phyloP scores from a whole-genome alignment of 148 eudicot genomes.

The Polygonum aviculare region DNA sequence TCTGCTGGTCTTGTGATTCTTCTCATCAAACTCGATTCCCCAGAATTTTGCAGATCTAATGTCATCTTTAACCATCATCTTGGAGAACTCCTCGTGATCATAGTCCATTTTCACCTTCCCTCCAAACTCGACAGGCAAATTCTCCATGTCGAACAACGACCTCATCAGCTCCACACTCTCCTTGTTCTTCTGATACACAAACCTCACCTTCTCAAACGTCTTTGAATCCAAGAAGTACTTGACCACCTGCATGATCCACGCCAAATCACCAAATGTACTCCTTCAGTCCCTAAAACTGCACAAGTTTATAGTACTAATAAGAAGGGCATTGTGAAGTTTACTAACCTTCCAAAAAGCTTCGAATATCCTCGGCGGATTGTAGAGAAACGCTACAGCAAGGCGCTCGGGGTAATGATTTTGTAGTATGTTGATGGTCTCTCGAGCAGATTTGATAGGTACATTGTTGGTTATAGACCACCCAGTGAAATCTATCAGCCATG shows the following conservation, averaged over 20 bases:
- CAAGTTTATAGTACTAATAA: too few relatives aligned
- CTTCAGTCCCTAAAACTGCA: too few relatives aligned
- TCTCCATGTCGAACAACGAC: constrained; percentile 51
- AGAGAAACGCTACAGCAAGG: constrained; percentile 51
- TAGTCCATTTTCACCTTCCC: constrained; percentile 45
- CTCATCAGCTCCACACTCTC: constrained; percentile 65
- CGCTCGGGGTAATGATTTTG: constrained; percentile 72
- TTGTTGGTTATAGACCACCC: constrained; percentile 54
- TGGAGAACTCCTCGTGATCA: constrained; percentile 50
- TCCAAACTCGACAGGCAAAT: constrained; percentile 63
- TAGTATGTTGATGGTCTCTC: constrained; percentile 43
- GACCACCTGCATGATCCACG: constrained; percentile 31
- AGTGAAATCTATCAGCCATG: constrained; percentile 62
- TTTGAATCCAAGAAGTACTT: constrained; percentile 60
- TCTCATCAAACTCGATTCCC: constrained; percentile 24
- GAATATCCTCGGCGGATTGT: constrained; percentile 54
- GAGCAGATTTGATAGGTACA: constrained; percentile 50
- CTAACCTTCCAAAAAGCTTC: constrained; percentile 66
- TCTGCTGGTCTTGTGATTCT: constrained; percentile 15
- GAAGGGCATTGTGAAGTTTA: background rate
- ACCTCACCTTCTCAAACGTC: constrained; percentile 62
- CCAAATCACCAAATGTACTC: background rate
- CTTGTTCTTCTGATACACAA: constrained; percentile 57
- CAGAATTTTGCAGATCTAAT: constrained; percentile 29
- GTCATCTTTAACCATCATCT: constrained; percentile 42